phyloP scores from a whole-genome alignment of 129 eudicot genomes.

The Chrysanthemum seticuspe region DNA sequence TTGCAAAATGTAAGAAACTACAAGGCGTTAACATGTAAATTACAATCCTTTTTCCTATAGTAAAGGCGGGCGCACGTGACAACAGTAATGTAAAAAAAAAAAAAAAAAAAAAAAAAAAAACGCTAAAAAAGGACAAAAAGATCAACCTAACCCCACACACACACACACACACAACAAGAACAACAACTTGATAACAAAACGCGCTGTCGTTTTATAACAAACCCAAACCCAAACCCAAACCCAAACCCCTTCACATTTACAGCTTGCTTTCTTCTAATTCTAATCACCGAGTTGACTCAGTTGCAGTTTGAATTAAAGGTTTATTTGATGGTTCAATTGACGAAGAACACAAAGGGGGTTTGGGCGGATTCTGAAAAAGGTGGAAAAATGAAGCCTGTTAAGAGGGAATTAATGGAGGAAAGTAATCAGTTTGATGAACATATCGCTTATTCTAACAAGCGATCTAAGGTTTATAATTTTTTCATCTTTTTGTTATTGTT shows the following conservation, averaged over 20 bases:
- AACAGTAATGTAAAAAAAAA: slow-evolving; percentile 2
- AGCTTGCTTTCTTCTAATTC: slow-evolving; percentile 13
- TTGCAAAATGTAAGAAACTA: not conserved
- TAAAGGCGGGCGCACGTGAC: slow-evolving; percentile 39
- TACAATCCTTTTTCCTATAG: not conserved
- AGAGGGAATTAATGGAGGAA: slow-evolving; percentile 44
- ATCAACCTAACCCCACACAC: not conserved
- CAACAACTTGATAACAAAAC: slow-evolving; percentile 2
- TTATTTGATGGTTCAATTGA: slow-evolving; percentile 53
- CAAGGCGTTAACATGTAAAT: slow-evolving; percentile 3
- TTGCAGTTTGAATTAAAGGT: slow-evolving; percentile 4
- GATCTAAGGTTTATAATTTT: slow-evolving; percentile 41
- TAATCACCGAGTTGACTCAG: slow-evolving; percentile 30
- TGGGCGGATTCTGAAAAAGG: slow-evolving; percentile 34
- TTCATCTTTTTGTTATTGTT: not conserved
- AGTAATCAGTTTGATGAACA: slow-evolving; percentile 35
- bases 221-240: too few relatives aligned
- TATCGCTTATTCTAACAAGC: slow-evolving; percentile 44
- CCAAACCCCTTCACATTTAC: slow-evolving; percentile 15
- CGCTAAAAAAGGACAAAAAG: slow-evolving; percentile 22
- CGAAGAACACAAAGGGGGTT: slow-evolving; percentile 41
- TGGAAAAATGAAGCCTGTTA: slow-evolving; percentile 50
- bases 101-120: too few relatives aligned
- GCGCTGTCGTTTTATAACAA: slow-evolving; percentile 30
- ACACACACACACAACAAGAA: too few relatives aligned